Percentiles rank a stretch among this genome's conserved stretches.
Conservation (phyloP, 2,329 filamentous ascomycete species). For the Coleophoma crateriformis region DNA sequence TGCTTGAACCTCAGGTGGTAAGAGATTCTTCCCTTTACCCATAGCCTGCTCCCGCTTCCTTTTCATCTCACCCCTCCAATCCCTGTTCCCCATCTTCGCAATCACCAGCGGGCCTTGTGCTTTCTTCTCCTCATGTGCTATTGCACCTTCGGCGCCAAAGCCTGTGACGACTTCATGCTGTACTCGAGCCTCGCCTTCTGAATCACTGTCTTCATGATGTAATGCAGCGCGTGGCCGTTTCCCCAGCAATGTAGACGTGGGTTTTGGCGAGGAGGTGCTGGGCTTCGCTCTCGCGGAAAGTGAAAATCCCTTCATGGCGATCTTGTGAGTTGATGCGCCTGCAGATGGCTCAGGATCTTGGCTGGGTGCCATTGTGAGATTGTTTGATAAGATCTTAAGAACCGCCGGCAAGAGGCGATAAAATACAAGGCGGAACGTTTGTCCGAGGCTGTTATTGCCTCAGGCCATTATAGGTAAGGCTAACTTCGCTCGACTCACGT, state of each 20-base stretch:
- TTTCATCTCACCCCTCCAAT: conserved; percentile 54
- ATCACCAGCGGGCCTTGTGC: conserved; percentile 45
- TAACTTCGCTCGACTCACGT: too few relatives aligned
- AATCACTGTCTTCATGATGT: conserved; percentile 52
- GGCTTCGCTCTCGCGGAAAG: conserved; percentile 26
- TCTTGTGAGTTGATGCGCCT: conserved; percentile 20
- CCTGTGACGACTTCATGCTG: conserved; percentile 43
- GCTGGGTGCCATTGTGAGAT: conserved; percentile 16
- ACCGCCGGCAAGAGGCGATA: not conserved
- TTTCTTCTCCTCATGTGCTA: conserved; percentile 23
- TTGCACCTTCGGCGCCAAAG: conserved; percentile 42
- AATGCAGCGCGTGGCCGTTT: conserved; percentile 35
- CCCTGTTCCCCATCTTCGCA: conserved; percentile 48
- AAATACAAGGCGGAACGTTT: not conserved
- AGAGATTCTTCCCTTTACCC: conserved; percentile 41
- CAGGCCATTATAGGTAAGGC: too few relatives aligned
- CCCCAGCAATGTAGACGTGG: conserved; percentile 25
- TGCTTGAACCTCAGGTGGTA: conserved; percentile 49
- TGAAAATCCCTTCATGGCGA: conserved; percentile 32
- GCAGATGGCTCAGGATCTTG: conserved; percentile 14
- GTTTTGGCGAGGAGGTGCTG: conserved; percentile 3
- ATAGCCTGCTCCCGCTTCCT: conserved; percentile 34
- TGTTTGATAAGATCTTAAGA: not conserved
- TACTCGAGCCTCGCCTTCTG: conserved; percentile 40
- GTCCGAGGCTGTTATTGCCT: too few relatives aligned